Percentiles rank a stretch among this genome's conserved stretches.
Conservation (phyloP, 305 asterid species). For the Stenogyne calaminthoides region DNA sequence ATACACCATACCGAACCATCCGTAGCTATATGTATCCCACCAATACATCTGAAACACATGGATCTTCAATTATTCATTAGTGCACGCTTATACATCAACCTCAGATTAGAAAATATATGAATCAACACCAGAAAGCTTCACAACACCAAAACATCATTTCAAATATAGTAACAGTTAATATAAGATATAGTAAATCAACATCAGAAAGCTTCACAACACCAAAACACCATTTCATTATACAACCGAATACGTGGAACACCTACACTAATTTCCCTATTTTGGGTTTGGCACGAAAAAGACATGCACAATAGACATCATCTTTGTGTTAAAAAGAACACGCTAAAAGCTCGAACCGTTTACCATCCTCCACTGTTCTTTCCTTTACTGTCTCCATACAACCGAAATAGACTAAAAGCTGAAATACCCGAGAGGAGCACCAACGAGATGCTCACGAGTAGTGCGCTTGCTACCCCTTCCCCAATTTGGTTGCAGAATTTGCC, state of each 20-base stretch:
- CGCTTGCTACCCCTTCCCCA: slow-evolving; percentile 76
- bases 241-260: slow-evolving; percentile 1
- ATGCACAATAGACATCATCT: slow-evolving; percentile 20
- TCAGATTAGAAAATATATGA: neutral
- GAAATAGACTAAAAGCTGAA: slow-evolving; percentile 87
- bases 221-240: slow-evolving; percentile 10
- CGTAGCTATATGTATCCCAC: too few relatives aligned
- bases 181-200: neutral
- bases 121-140: neutral
- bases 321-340: slow-evolving; percentile 17
- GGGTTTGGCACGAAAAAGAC: slow-evolving; percentile 1
- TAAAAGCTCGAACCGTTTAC: slow-evolving; percentile 26
- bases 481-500: slow-evolving; percentile 81
- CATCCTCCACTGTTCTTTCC: slow-evolving; percentile 50
- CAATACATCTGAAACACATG: neutral
- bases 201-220: neutral
- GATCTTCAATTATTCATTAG: neutral
- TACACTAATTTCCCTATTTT: neutral
- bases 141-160: neutral
- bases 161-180: neutral
- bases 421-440: slow-evolving; percentile 65
- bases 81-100: too few relatives aligned
- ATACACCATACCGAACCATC: too few relatives aligned
- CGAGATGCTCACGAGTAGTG: slow-evolving; percentile 56
- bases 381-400: slow-evolving; percentile 70